Base-by-base conservation (phyloP, 2,329 filamentous ascomycete genomes). In the Verticillium isaacii region DNA sequence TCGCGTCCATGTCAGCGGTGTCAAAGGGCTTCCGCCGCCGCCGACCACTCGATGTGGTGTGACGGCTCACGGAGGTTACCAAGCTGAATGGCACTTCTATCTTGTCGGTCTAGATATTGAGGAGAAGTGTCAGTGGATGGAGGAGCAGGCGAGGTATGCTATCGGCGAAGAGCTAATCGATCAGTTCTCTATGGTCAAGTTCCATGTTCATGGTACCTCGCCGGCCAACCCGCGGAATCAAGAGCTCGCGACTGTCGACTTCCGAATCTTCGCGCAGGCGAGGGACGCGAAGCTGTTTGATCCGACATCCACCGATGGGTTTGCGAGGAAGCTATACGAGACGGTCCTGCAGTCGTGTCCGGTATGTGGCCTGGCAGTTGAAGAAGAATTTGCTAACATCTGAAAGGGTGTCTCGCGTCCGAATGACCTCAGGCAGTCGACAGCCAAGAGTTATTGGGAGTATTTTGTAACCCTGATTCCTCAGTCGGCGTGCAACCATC, bases 261-360 rank as follows among this genome's bases (percentile, higher is more conserved):
- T 80, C 12, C 73, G 78, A 1, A 68, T 80, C 19, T 79, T 80
- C 32, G 70, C 74, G 2, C 74, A 77, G 63, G 72, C 75, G 9
- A 11, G 63, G 59, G 25, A 66, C 60, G 32, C 66, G 69, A 9
- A 61, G 65, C 1, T 68, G 71, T 15, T 58, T 56, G 11, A 58
- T 56, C 11, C 61, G 61, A 17, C 65, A 64, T 52, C 45, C 3
- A 23, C 19, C 9, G 1, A 65, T 71, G 32, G 71, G 67, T 39
- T 69, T 68, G 57, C 72, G 72, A 36, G 71, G 71, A 52, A 52
- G 11, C 12, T 52, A 8, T 1, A 69, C 73, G 62, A 70, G 72
- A 56, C 72, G 72, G 11, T 75, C 71, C 61, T 70, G 68, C 57
- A 73, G 71, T 1, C 61, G 74, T 50, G 71, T 73, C 65, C 60